Conservation (phyloP, 768 basidiomycete genomes). For the Leccinum barrowsii region DNA sequence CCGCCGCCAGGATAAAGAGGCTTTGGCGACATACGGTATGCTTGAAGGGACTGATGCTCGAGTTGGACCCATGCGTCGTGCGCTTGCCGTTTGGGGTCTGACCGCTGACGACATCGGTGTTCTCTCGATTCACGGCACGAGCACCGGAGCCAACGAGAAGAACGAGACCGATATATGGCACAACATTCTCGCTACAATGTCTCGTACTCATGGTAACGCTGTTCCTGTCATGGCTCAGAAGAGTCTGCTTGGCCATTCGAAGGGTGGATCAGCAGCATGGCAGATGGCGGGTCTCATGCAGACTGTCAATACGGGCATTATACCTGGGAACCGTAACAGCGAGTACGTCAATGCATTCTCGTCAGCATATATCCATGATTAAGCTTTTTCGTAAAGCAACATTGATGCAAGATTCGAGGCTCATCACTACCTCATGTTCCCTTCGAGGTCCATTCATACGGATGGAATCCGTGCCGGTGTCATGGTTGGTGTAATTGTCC, state of each 20-base stretch:
- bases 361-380: not conserved
- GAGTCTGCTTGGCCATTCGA: slow-evolving; percentile 94
- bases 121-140: slow-evolving; percentile 86
- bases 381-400: slow-evolving; percentile 51
- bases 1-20: slow-evolving; percentile 86
- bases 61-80: slow-evolving; percentile 89
- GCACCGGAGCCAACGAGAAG: slow-evolving; percentile 89
- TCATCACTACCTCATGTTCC: slow-evolving; percentile 92
- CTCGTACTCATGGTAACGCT: slow-evolving; percentile 92
- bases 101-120: slow-evolving; percentile 91
- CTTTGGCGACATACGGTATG: slow-evolving; percentile 93
- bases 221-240: slow-evolving; percentile 97
- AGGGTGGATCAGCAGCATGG: slow-evolving; percentile 99
- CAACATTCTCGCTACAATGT: slow-evolving; percentile 83
- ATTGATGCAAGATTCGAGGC: slow-evolving; percentile 90
- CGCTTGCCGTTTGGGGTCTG: slow-evolving; percentile 95
- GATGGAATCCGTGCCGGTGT: slow-evolving; percentile 86
- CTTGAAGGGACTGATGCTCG: slow-evolving; percentile 81
- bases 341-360: slow-evolving; percentile 59
- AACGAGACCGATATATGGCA: slow-evolving; percentile 99
- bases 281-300: slow-evolving; percentile 92
- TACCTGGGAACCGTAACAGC: slow-evolving; percentile 95
- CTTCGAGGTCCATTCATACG: slow-evolving; percentile 92
- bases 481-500: slow-evolving; percentile 55
- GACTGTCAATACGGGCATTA: slow-evolving; percentile 75